phyloP scores from a whole-genome alignment of 805 yeast species.

The Candida coquimbonensis region DNA sequence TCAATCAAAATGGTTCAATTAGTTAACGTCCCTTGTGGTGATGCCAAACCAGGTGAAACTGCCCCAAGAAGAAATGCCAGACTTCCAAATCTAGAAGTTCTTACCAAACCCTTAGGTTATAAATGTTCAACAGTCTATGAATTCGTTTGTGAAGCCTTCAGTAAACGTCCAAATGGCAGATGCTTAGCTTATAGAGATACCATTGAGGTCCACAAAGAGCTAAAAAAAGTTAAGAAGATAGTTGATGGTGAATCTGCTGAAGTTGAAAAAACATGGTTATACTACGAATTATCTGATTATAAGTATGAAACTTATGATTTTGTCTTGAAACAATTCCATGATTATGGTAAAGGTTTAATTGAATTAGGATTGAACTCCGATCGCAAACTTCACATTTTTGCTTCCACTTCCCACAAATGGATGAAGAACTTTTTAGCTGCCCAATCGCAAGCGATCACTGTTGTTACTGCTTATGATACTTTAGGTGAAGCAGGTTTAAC shows the following conservation, averaged over 20 bases:
- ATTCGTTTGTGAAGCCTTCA: constrained; percentile 53
- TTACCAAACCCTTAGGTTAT: constrained; percentile 56
- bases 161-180: constrained; percentile 42
- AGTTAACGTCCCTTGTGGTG: constrained; percentile 55
- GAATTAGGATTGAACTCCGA: constrained; percentile 64
- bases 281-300: constrained; percentile 72
- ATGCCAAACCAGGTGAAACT: constrained; percentile 68
- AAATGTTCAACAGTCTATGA: constrained; percentile 68
- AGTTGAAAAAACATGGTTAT: constrained; percentile 84
- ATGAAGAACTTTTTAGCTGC: constrained; percentile 80
- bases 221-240: constrained; percentile 62
- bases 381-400: constrained; percentile 75
- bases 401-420: constrained; percentile 86
- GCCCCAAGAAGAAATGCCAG: constrained; percentile 70
- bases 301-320: constrained; percentile 56
- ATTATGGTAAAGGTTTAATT: constrained; percentile 69
- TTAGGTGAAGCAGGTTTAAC: constrained; percentile 84
- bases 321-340: constrained; percentile 40
- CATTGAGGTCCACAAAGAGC: constrained; percentile 67
- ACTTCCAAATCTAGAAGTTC: constrained; percentile 36
- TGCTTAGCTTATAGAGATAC: constrained; percentile 79
- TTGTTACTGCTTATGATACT: constrained; percentile 95
- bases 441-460: constrained; percentile 70
- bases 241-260: constrained; percentile 68
- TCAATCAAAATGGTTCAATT: constrained; percentile 12